Base-by-base conservation (phyloP, 306 rosid genomes). In the Quercus rubra region DNA sequence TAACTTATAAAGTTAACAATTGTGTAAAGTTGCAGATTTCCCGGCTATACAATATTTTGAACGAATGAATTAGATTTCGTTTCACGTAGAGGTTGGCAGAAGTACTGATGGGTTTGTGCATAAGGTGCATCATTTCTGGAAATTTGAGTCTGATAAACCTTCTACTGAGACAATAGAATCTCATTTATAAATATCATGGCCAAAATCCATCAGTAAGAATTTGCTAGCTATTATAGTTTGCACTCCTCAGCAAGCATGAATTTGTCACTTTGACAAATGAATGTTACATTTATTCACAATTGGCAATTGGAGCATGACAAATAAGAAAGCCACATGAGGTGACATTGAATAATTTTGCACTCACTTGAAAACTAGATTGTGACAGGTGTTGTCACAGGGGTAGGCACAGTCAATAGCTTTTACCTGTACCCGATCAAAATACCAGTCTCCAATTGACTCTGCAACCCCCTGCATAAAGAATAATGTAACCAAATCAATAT, bases 341-440 rank as follows among this genome's bases (percentile, higher is more conserved):
- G 69, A 31, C 59, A 82, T 62, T 64, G 63, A 56, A 71, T 72
- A 51, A 77, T 66, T 81, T 86, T 73, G 35, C 85, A 86, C 94
- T 93, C 94, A 90, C 89, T 92, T 85, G 88, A 88, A 88, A 74
- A 85, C 90, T 77, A 90, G 85, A 80, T 92, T 84, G 82, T 94
- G 98, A 84, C 97, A 94, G 78, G 93, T 90, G 10, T 67, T 90
- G 91, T 92, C 98, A 80, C 98, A 94, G 28, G 98, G 97, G 77
- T 92, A 92, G 71, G 92, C 87, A 82, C 98, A 94, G 73, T 94
- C 97, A 78, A 89, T 84, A 28, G 89, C 96, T 86, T 94, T 90
- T 55, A 92, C 88, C 31, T 10, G 67, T 81, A 72, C 56, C 52
- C 98, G 88, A 75, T 88, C 87, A 14, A 92, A 90, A 87, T 73